These are phyloP conservation scores for Xylaria sp. DNA, from an alignment of 2,329 filamentous ascomycete species.

Conservation along the genomic window DNA sequence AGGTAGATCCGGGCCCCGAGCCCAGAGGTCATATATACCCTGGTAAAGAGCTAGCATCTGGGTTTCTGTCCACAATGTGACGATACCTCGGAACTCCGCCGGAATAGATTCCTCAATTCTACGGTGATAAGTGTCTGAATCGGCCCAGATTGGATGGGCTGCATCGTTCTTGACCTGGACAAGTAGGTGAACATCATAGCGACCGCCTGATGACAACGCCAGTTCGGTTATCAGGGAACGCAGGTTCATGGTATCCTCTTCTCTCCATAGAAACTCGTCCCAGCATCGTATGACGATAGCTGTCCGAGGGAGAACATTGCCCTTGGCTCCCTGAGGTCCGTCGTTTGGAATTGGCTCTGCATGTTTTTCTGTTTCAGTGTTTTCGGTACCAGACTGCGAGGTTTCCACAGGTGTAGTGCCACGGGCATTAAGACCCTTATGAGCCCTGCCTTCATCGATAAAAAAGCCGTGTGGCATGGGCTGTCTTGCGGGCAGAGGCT, in stretches of 20 bases:
- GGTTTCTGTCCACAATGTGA: slow-evolving; percentile 91
- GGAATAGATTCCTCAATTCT: slow-evolving; percentile 77
- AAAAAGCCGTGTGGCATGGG: slow-evolving; percentile 63
- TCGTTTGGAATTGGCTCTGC: slow-evolving; percentile 33
- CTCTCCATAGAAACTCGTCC: slow-evolving; percentile 80
- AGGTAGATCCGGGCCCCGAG: slow-evolving; percentile 72
- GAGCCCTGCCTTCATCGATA: slow-evolving; percentile 52
- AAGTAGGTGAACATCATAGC: slow-evolving; percentile 87
- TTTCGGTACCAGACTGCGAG: slow-evolving; percentile 23
- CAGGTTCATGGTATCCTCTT: slow-evolving; percentile 83
- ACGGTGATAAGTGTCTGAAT: slow-evolving; percentile 72
- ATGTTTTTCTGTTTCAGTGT: slow-evolving; percentile 40
- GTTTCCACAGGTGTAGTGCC: slow-evolving; percentile 39
- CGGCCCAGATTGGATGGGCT: slow-evolving; percentile 80
- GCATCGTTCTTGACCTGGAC: slow-evolving; percentile 85
- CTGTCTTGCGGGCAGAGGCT: slow-evolving; percentile 54
- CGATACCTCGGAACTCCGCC: slow-evolving; percentile 86
- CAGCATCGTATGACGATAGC: slow-evolving; percentile 85
- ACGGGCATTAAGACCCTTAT: slow-evolving; percentile 42
- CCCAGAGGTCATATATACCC: slow-evolving; percentile 81
- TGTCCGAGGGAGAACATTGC: slow-evolving; percentile 64
- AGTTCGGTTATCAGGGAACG: slow-evolving; percentile 87
- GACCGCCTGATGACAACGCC: slow-evolving; percentile 80
- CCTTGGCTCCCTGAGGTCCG: slow-evolving; percentile 33
- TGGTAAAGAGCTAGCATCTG: slow-evolving; percentile 94